Evolutionary conservation across 371 early-diverging fungal genomes (phyloP).

Genomic region (Mortierella polycephala): DNA sequence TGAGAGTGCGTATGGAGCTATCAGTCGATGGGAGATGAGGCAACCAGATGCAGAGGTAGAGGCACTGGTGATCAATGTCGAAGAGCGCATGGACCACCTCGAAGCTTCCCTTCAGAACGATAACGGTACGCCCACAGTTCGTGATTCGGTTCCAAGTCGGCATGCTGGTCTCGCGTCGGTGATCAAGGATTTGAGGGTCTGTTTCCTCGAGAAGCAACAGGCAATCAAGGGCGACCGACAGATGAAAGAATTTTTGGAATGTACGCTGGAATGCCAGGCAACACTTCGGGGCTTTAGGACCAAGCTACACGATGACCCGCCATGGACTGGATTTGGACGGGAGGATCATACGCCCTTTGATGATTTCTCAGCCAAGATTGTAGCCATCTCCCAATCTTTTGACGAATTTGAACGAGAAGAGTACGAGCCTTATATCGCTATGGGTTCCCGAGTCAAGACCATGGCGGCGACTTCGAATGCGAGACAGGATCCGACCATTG

Average conservation of each 20-base stretch:
- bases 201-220: conserved; percentile 35
- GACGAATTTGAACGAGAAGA: conserved; percentile 18
- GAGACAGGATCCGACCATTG: conserved; percentile 39
- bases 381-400: conserved; percentile 9
- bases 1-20: conserved; percentile 20
- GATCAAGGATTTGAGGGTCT: conserved; percentile 28
- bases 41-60: conserved; percentile 42
- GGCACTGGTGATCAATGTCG: conserved; percentile 12
- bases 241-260: conserved; percentile 45
- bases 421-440: conserved; percentile 10
- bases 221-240: conserved; percentile 48
- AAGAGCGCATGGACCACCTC: not conserved
- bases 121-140: conserved; percentile 11
- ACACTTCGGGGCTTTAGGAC: conserved; percentile 20
- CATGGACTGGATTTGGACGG: conserved; percentile 37
- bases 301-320: conserved; percentile 19
- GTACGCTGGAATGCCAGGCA: conserved; percentile 29
- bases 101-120: conserved; percentile 17
- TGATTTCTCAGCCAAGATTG: conserved; percentile 17
- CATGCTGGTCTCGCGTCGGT: conserved; percentile 28
- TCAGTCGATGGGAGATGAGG: conserved; percentile 46
- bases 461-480: conserved; percentile 33
- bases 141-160: conserved; percentile 22
- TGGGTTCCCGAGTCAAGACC: conserved; percentile 22
- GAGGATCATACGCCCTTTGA: conserved; percentile 32